Conservation (phyloP, 192 early-diverging fungal genomes). For the Backusella morwellensis region DNA sequence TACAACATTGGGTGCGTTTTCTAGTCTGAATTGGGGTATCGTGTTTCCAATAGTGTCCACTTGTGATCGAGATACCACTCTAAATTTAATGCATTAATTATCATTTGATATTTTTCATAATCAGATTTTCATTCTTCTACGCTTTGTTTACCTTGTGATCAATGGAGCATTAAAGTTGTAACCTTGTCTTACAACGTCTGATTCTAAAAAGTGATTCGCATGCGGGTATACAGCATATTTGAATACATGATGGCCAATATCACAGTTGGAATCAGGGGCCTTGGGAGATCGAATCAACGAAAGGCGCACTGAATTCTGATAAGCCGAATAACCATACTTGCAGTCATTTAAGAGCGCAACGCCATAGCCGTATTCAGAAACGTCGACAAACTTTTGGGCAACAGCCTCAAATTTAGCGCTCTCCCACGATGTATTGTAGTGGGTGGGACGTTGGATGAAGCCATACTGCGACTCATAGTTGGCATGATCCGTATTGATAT, state of each 20-base stretch:
- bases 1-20: slow-evolving; percentile 69
- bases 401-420: slow-evolving; percentile 95
- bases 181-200: slow-evolving; percentile 81
- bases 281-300: slow-evolving; percentile 91
- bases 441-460: slow-evolving; percentile 87
- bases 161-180: slow-evolving; percentile 91
- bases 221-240: slow-evolving; percentile 92
- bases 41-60: background rate
- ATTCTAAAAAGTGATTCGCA: slow-evolving; percentile 75
- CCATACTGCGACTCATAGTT: slow-evolving; percentile 97
- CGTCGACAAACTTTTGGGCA: slow-evolving; percentile 95
- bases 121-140: background rate
- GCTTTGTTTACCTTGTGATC: slow-evolving; percentile 16
- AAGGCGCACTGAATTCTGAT: slow-evolving; percentile 78
- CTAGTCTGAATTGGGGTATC: slow-evolving; percentile 40
- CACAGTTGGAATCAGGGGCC: slow-evolving; percentile 53
- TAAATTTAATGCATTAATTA: background rate
- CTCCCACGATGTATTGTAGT: slow-evolving; percentile 93
- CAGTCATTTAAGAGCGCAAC: slow-evolving; percentile 93
- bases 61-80: slow-evolving; percentile 17
- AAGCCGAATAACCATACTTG: slow-evolving; percentile 93
- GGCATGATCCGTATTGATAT: slow-evolving; percentile 75
- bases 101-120: too few relatives aligned
- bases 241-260: slow-evolving; percentile 77
- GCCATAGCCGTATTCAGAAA: slow-evolving; percentile 95